Evolutionary conservation across 1,284 basidiomycete species (phyloP).

Genomic region (Ceratobasidium sp.): DNA sequence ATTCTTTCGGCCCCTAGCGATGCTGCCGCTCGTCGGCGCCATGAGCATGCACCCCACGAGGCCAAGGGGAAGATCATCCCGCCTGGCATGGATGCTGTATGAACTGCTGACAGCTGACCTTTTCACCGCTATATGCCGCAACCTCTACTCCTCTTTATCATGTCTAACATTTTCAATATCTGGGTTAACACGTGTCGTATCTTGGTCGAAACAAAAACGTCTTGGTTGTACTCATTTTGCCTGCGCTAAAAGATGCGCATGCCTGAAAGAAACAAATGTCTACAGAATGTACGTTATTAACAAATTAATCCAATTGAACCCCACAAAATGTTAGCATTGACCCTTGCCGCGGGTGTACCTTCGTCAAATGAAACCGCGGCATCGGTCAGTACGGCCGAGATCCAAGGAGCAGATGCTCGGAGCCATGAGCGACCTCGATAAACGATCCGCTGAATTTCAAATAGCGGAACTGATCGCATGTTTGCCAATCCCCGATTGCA

Average conservation of each 20-base stretch:
- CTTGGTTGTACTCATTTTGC: background rate
- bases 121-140: background rate
- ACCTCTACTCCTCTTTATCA: background rate
- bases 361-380: background rate
- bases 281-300: constrained; percentile 9
- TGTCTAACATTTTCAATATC: background rate
- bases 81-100: constrained; percentile 39
- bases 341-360: background rate
- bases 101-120: background rate
- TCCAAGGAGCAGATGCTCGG: too few species aligned
- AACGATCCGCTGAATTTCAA: background rate
- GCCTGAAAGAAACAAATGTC: background rate
- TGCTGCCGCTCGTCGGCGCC: constrained; percentile 22
- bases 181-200: constrained; percentile 7
- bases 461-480: background rate
- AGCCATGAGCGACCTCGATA: background rate
- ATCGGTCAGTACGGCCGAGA: background rate
- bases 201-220: background rate
- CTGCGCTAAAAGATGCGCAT: background rate
- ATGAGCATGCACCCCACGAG: constrained; percentile 28
- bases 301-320: background rate
- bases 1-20: constrained; percentile 13
- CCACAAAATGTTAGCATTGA: background rate
- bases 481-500: background rate
- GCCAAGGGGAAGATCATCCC: constrained; percentile 44